A percentile compares a stretch with the other conserved stretches of the same genome.
Conservation (phyloP, 495 filamentous ascomycete species). For the Lophiotrema nucula region DNA sequence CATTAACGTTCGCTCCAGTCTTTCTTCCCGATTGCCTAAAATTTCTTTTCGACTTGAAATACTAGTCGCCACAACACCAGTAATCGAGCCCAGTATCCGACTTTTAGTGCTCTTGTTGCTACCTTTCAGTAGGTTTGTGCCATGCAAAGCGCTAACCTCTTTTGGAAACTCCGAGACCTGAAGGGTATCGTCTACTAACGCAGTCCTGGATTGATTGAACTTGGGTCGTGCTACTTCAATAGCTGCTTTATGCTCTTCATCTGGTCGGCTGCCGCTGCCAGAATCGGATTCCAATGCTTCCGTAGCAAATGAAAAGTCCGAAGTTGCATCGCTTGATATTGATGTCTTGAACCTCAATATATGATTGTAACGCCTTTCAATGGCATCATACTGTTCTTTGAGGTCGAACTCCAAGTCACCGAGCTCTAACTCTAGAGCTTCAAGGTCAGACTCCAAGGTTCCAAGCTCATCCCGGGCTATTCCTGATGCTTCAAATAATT, state of each 20-base stretch:
- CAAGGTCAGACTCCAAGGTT: constrained; percentile 27
- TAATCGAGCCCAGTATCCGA: no score
- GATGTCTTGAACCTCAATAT: constrained; percentile 19
- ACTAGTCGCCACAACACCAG: no score
- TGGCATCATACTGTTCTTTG: constrained; percentile 15
- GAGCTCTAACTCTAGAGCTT: constrained; percentile 23
- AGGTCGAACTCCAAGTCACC: constrained; percentile 23
- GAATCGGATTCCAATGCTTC: not conserved
- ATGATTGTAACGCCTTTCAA: constrained; percentile 14
- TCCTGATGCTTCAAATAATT: no score
- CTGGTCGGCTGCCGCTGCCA: constrained; percentile 6
- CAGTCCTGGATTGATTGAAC: not conserved
- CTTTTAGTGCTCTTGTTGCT: no score
- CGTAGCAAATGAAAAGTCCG: not conserved
- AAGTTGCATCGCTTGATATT: constrained; percentile 11
- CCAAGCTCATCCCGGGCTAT: constrained; percentile 27
- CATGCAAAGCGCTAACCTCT: not conserved
- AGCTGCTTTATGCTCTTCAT: constrained; percentile 7
- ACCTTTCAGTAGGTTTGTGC: no score
- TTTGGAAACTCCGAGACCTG: not conserved
- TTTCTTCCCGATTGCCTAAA: no score
- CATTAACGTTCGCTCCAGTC: not conserved
- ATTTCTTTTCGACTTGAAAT: no score
- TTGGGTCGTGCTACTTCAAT: not conserved
- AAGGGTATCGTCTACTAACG: not conserved